These are phyloP conservation scores for Quambalaria eucalypti DNA, from an alignment of 1,284 basidiomycete genomes.

Conservation along the genomic window DNA sequence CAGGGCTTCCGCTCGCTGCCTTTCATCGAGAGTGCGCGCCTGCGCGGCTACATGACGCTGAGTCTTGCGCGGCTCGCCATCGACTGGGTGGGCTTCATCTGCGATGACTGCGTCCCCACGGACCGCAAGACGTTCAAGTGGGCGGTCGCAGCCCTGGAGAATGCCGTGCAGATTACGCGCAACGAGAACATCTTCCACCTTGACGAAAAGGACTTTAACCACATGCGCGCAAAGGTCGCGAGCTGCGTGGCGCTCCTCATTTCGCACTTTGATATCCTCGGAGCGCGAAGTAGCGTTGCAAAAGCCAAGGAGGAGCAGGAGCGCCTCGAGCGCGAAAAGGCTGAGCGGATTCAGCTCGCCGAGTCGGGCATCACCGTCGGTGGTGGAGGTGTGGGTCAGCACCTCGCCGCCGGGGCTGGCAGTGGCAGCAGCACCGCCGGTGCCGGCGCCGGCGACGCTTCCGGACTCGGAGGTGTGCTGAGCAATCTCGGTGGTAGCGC, in stretches of 20 bases:
- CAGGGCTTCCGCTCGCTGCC: conserved; percentile 51
- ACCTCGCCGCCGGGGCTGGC: too few relatives aligned
- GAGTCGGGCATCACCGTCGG: too few relatives aligned
- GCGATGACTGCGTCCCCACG: conserved; percentile 91
- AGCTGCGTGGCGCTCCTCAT: conserved; percentile 93
- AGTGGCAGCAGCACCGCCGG: too few relatives aligned
- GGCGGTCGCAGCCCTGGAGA: conserved; percentile 93
- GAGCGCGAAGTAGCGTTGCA: conserved; percentile 39
- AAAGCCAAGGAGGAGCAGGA: conserved; percentile 41
- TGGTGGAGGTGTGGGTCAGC: conserved; percentile 15
- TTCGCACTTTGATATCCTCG: conserved; percentile 85
- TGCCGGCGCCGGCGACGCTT: conserved; percentile 43
- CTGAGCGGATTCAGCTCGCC: conserved; percentile 21
- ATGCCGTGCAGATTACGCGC: conserved; percentile 78
- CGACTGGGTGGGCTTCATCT: conserved; percentile 91
- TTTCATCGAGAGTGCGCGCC: conserved; percentile 38
- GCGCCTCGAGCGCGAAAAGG: conserved; percentile 30
- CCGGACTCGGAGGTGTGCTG: too few relatives aligned
- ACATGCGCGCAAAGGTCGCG: conserved; percentile 82
- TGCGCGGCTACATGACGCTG: conserved; percentile 37
- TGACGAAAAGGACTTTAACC: conserved; percentile 66
- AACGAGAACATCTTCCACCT: conserved; percentile 77
- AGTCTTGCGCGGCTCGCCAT: conserved; percentile 37
- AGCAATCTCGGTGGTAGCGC: conserved; percentile 56
- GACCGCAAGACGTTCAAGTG: conserved; percentile 96